These are phyloP conservation scores for Prunus fruticosa DNA, from an alignment of 306 rosid genomes.

Conservation along the genomic window DNA sequence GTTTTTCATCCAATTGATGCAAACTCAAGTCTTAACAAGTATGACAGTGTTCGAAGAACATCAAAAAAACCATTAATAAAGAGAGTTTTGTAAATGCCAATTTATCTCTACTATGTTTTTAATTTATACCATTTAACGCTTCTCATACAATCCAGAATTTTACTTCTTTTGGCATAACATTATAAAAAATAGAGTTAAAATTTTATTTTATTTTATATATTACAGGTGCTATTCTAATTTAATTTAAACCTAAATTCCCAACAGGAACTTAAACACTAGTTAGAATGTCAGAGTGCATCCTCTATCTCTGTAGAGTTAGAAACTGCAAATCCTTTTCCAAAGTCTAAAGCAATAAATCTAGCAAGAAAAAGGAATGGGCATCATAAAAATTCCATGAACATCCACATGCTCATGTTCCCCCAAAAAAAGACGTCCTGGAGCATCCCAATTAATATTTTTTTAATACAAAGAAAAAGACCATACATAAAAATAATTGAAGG, in stretches of 20 bases:
- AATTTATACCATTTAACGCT: too few relatives aligned
- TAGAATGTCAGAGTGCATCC: too few relatives aligned
- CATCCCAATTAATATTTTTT: conserved; percentile 34
- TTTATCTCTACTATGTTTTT: too few relatives aligned
- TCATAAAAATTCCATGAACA: conserved; percentile 46
- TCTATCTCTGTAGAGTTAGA: background rate
- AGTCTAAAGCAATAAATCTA: conserved; percentile 27
- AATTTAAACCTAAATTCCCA: too few relatives aligned
- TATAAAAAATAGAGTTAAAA: too few relatives aligned
- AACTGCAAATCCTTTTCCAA: conserved; percentile 31
- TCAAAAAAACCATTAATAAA: background rate
- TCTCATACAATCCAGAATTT: too few relatives aligned
- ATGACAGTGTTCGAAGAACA: background rate
- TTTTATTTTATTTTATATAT: background rate
- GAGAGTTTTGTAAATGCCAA: background rate
- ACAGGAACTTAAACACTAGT: too few relatives aligned
- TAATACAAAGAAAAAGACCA: conserved; percentile 3
- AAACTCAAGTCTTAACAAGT: background rate
- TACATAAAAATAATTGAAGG: background rate
- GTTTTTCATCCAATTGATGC: background rate
- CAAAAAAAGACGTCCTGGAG: conserved; percentile 27
- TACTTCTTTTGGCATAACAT: too few relatives aligned
- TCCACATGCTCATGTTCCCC: conserved; percentile 77
- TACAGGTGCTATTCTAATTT: background rate
- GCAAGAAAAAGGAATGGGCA: conserved; percentile 21